A percentile compares a stretch with the other conserved stretches of the same genome.
These are phyloP conservation scores for Yarrowia galli DNA, from an alignment of 1,139 yeast genomes.

Conservation along the genomic window DNA sequence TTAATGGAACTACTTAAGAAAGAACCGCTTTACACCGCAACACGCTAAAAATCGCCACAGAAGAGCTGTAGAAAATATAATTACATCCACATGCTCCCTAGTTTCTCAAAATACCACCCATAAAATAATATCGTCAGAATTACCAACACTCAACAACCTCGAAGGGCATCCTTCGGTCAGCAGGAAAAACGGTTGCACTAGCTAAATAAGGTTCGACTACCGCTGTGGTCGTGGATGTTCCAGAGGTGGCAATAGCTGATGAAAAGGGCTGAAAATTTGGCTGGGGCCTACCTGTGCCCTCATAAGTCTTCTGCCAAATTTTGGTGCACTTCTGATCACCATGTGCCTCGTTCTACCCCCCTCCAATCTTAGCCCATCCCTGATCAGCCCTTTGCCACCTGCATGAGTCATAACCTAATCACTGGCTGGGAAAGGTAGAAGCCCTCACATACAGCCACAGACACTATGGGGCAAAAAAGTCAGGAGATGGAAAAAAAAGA, in stretches of 20 bases:
- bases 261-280: neutral
- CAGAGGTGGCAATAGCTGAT: neutral
- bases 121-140: neutral
- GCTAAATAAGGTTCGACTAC: neutral
- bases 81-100: neutral
- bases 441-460: neutral
- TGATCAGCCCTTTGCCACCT: conserved; percentile 13
- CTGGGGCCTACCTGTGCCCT: neutral
- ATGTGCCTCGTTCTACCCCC: neutral
- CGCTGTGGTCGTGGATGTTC: neutral
- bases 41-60: neutral
- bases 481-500: neutral
- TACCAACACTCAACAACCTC: neutral
- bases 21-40: too few species aligned
- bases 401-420: conserved; percentile 28
- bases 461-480: neutral
- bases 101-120: neutral
- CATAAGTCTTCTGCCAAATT: too few species aligned
- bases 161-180: neutral
- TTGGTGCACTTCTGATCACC: neutral
- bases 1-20: too few species aligned
- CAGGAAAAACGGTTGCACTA: neutral
- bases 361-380: neutral
- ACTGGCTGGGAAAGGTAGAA: neutral
- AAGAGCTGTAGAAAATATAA: neutral